Conservation (phyloP, 495 filamentous ascomycete species). For the Apodospora peruviana region DNA sequence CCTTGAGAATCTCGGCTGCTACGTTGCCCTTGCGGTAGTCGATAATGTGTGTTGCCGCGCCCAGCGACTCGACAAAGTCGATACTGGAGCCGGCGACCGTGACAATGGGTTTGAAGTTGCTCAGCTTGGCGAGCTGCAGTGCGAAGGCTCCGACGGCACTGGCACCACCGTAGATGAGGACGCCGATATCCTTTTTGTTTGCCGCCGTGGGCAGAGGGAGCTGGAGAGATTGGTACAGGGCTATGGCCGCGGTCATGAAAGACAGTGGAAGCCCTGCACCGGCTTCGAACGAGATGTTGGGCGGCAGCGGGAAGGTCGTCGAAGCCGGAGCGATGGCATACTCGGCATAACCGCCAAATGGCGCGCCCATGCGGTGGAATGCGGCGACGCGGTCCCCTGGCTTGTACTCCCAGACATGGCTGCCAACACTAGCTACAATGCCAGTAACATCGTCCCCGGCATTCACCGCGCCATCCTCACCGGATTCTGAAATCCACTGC, state of each 20-base stretch:
- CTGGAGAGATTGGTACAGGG: constrained; percentile 26
- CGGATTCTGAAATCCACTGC: too few relatives aligned
- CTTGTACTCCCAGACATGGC: constrained; percentile 35
- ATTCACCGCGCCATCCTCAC: constrained; percentile 14
- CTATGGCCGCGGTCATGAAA: constrained; percentile 34
- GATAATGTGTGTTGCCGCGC: constrained; percentile 29
- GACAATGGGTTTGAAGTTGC: constrained; percentile 33
- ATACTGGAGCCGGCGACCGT: constrained; percentile 30
- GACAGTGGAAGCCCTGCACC: constrained; percentile 37
- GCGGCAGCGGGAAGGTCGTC: constrained; percentile 37
- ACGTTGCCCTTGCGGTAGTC: constrained; percentile 38
- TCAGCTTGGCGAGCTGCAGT: constrained; percentile 33
- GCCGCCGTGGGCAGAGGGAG: constrained; percentile 19
- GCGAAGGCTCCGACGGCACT: constrained; percentile 36
- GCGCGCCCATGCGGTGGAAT: constrained; percentile 26
- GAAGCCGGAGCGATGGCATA: constrained; percentile 32
- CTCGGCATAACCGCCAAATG: constrained; percentile 32
- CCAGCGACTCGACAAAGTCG: constrained; percentile 28
- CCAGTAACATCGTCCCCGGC: constrained; percentile 40
- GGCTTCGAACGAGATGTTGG: constrained; percentile 36
- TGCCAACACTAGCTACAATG: constrained; percentile 31
- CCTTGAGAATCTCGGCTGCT: constrained; percentile 24
- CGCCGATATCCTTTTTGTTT: constrained; percentile 10
- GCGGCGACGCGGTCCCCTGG: constrained; percentile 37
- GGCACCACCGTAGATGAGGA: constrained; percentile 37